Evolutionary conservation across 352 stramenopile species (phyloP).

Genomic region (Globisporangium canariense): DNA sequence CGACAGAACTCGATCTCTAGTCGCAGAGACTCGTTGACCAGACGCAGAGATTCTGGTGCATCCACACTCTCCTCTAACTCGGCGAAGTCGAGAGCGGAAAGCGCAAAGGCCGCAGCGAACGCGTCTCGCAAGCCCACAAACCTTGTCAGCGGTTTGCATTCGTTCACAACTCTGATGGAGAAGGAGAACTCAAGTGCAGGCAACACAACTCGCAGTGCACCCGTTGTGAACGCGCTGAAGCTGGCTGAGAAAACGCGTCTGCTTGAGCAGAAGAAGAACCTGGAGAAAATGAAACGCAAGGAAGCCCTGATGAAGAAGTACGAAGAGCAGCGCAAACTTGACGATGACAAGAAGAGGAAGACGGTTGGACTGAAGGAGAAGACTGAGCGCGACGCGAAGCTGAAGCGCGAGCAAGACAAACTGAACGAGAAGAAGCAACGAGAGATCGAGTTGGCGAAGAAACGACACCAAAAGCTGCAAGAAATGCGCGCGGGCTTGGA

Average conservation of each 20-base stretch:
- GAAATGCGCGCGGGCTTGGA: constrained; percentile 66
- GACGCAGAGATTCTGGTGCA: constrained; percentile 38
- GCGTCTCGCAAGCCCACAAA: constrained; percentile 46
- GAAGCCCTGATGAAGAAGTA: constrained; percentile 66
- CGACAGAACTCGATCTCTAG: constrained; percentile 11
- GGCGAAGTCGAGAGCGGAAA: constrained; percentile 26
- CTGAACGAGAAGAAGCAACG: constrained; percentile 56
- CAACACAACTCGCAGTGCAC: constrained; percentile 36
- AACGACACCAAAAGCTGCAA: constrained; percentile 56
- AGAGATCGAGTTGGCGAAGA: constrained; percentile 58
- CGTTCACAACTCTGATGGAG: constrained; percentile 64
- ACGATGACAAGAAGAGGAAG: constrained; percentile 71
- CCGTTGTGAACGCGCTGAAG: constrained; percentile 67
- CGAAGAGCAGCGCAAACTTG: constrained; percentile 58
- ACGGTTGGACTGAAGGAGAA: constrained; percentile 52
- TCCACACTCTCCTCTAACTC: constrained; percentile 58
- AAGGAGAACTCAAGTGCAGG: constrained; percentile 35
- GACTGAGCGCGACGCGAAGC: constrained; percentile 48
- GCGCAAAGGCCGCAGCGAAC: background rate
- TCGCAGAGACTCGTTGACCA: constrained; percentile 8
- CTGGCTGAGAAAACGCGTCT: constrained; percentile 61
- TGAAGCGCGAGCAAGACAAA: constrained; percentile 51
- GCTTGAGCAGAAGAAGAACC: constrained; percentile 62
- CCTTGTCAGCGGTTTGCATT: constrained; percentile 70
- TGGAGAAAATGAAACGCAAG: constrained; percentile 62